Evolutionary conservation across 306 rosid species (phyloP), one percentile per base, ranked within the genome.

Genomic region (Canavalia gladiata): DNA sequence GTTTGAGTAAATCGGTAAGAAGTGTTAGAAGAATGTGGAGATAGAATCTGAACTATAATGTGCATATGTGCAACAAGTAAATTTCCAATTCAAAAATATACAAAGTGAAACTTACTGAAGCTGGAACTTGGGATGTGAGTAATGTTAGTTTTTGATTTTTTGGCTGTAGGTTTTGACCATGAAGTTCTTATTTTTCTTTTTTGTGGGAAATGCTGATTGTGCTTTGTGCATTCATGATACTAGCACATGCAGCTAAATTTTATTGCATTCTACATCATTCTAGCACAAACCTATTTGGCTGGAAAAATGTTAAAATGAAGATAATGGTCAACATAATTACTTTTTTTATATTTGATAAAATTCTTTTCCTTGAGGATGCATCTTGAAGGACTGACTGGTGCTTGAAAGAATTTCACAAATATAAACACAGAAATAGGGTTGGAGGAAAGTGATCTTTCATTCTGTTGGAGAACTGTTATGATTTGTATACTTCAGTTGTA

Each of bases 381-480:
- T 43, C 2, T 42, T 43, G 79, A 57, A 57, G 68, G 56, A 43
- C 68, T 42, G 56, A 43, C 68, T 42, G 64, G 29, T 57, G 56
- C 30, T 28, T 39, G 52, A 28, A 57, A 57, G 10, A 39, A 45
- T 58, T 52, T 35, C 47, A 28, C 30, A 37, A 13, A 71, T 72
- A 56, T 56, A 8, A 18, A 56, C 49, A 25, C 30, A 41, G 54
- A 25, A 55, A 55, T 56, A 56, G 54, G 52, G 3, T 45, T 13
- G 13, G 25, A 39, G 52, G 39, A 55, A 72, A 56, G 29, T 6
- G 5, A 3, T 51, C 7, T n/a, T 34, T 45, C 25, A 28, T 70
- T 49, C 67, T 31, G 49, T 3, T 49, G 75, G 43, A 30, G 43
- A 5, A 4, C 8, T 13, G 30, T 33, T 47, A 11, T 43, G 59